phyloP scores from a whole-genome alignment of 306 rosid species.

The Oxytropis ochrocephala region DNA sequence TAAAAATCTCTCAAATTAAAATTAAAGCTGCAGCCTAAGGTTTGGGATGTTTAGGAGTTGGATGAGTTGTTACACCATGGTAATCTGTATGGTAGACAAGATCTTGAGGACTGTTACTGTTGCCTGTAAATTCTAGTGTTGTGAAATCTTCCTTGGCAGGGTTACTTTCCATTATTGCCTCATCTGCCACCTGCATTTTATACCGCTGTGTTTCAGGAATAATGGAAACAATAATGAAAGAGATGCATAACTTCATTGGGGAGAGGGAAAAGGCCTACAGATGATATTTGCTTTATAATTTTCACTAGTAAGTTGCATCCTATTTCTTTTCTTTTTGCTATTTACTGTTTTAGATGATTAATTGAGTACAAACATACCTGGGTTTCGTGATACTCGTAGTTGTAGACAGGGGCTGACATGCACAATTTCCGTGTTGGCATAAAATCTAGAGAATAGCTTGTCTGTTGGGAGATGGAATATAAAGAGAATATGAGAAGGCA shows the following conservation, averaged over 20 bases:
- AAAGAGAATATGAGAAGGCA: slow-evolving; percentile 41
- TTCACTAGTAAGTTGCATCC: background rate
- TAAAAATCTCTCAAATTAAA: slow-evolving; percentile 18
- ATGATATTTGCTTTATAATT: background rate
- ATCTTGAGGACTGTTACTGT: slow-evolving; percentile 31
- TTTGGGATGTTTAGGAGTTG: slow-evolving; percentile 79
- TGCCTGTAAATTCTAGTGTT: slow-evolving; percentile 24
- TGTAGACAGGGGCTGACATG: slow-evolving; percentile 5
- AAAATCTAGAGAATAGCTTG: slow-evolving; percentile 28
- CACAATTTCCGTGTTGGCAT: slow-evolving; percentile 42
- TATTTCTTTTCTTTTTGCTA: background rate
- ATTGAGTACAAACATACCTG: slow-evolving; percentile 34
- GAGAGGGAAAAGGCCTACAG: background rate
- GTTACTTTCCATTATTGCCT: slow-evolving; percentile 25
- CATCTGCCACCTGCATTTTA: slow-evolving; percentile 51
- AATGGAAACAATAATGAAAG: slow-evolving; percentile 11
- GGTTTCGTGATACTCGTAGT: slow-evolving; percentile 18
- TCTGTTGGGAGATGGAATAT: slow-evolving; percentile 39
- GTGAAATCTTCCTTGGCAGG: slow-evolving; percentile 30
- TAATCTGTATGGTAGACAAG: slow-evolving; percentile 75
- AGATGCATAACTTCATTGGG: background rate
- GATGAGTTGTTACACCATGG: slow-evolving; percentile 92
- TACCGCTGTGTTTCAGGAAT: background rate
- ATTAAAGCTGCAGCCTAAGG: slow-evolving; percentile 34
- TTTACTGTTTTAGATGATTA: background rate